Base-by-base conservation (phyloP, 805 yeast genomes). In the Pichia sporocuriosa region DNA sequence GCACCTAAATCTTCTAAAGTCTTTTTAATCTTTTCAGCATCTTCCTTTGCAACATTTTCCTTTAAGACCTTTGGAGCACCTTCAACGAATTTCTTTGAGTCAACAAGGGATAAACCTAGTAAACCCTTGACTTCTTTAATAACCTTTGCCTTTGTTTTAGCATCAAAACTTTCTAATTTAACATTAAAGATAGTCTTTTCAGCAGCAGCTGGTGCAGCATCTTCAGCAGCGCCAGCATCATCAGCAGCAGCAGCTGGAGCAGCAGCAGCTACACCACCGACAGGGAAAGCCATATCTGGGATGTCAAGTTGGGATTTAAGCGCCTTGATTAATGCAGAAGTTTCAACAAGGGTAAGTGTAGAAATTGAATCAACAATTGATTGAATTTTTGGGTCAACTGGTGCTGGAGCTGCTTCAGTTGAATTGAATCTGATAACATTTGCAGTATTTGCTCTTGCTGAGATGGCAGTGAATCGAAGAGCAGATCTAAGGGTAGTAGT, bases 31-130 rank as follows among this genome's bases (percentile, higher is more conserved):
- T 89, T 88, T 58, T 90, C 97, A 52, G 97, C 97, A 57, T 93
- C 99, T 62, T 69, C 99, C 75, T 93, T 93, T 48, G 95, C 82
- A 47, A 93, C 88, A 56, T 88, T 87, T 57, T 93, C 99, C 72
- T 93, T 93, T 65, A 93, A 73, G 35, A 84, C 72, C 75, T 93
- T 93, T 55, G 99, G 99, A 48, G 99, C 97, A 57, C 87, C 69
- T 72, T 93, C 99, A 44, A 93, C 99, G 53, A 93, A 85, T 71
- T 93, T 93, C 80, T 93, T 93, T 48, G 97, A 85, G 63, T 93
- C 97, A 47, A 93, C 98, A 55, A 93, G 75, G 6, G 96, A 86
- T 56, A 93, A 73, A 13, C 96, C 96, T 58, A 93, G 75, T 59
- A 90, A 70, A 47, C 83, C 74, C 73, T 93, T 93, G 55, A 93